Percentiles rank a stretch among this genome's conserved stretches.
Conservation (phyloP, 1,284 basidiomycete genomes). For the Trichosporon ovoides region DNA sequence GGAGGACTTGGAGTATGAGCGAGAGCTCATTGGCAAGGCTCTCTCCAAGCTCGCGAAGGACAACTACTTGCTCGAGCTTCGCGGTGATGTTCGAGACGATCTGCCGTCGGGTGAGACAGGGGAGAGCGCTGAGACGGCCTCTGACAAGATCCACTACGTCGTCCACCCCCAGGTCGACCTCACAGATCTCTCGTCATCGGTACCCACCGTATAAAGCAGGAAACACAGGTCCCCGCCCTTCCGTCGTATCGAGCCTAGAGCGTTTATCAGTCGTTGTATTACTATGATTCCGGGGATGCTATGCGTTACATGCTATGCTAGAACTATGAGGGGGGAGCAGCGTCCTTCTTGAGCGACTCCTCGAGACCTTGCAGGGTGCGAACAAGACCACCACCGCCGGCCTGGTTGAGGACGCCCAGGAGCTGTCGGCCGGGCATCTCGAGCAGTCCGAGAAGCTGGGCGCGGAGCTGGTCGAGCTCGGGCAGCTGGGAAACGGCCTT, state of each 20-base stretch:
- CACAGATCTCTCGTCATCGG: conserved; percentile 45
- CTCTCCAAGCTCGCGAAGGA: conserved; percentile 87
- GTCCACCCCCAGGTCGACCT: conserved; percentile 49
- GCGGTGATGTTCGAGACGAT: conserved; percentile 73
- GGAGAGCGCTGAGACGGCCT: conserved; percentile 25
- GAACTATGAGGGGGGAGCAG: conserved; percentile 12
- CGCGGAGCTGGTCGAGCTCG: conserved; percentile 43
- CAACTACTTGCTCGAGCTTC: conserved; percentile 75
- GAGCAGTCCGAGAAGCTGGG: conserved; percentile 49
- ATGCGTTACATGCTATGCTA: conserved; percentile 21
- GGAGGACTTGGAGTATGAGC: conserved; percentile 88
- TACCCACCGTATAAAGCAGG: conserved; percentile 13
- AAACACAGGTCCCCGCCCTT: background rate
- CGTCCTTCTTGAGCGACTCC: conserved; percentile 36
- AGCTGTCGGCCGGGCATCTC: conserved; percentile 39
- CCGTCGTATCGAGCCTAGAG: background rate
- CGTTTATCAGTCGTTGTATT: conserved; percentile 7
- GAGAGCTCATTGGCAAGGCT: conserved; percentile 83
- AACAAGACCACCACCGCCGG: conserved; percentile 44
- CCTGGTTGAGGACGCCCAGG: conserved; percentile 41
- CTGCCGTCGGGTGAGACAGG: conserved; percentile 52
- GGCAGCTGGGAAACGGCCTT: conserved; percentile 42
- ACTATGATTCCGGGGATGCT: conserved; percentile 16
- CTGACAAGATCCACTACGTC: conserved; percentile 45
- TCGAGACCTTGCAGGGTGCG: conserved; percentile 48